phyloP scores from a whole-genome alignment of 2,329 filamentous ascomycete species.

The Fusarium sulawesiense region DNA sequence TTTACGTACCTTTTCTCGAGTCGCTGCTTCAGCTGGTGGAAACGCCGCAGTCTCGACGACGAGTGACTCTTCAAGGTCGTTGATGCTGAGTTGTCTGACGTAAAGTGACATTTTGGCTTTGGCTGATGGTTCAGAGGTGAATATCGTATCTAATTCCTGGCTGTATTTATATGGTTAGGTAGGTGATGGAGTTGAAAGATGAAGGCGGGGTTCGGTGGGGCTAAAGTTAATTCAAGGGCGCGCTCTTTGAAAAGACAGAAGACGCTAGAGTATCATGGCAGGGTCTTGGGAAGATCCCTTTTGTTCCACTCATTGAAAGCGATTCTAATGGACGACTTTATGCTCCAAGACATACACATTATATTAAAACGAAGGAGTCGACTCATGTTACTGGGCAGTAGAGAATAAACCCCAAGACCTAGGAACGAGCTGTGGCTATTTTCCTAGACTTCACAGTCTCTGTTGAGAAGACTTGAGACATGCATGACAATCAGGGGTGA shows the following conservation, averaged over 20 bases:
- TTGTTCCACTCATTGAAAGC: rapidly evolving
- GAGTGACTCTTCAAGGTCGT: slow-evolving; percentile 42
- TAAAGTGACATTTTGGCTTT: slow-evolving; percentile 37
- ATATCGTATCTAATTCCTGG: neutral
- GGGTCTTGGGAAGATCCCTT: neutral
- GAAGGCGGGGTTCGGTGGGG: slow-evolving; percentile 20
- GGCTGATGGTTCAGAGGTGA: rapidly evolving
- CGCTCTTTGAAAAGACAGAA: neutral
- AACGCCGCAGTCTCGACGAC: slow-evolving; percentile 47
- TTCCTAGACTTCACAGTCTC: neutral
- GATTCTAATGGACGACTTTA: rapidly evolving
- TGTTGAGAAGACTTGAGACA: too few relatives aligned
- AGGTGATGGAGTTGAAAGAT: neutral
- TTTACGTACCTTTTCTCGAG: slow-evolving; percentile 43
- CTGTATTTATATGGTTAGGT: rapidly evolving
- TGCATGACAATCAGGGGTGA: neutral
- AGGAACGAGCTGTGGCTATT: neutral
- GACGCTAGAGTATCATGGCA: neutral
- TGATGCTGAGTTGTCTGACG: slow-evolving; percentile 38
- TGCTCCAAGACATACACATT: neutral
- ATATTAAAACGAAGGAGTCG: neutral
- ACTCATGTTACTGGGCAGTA: neutral
- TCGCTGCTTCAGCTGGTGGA: slow-evolving; percentile 46
- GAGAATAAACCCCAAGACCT: neutral
- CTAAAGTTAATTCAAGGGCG: neutral